phyloP scores from a whole-genome alignment of 2,329 filamentous ascomycete species.

The Monosporascus sp. region DNA sequence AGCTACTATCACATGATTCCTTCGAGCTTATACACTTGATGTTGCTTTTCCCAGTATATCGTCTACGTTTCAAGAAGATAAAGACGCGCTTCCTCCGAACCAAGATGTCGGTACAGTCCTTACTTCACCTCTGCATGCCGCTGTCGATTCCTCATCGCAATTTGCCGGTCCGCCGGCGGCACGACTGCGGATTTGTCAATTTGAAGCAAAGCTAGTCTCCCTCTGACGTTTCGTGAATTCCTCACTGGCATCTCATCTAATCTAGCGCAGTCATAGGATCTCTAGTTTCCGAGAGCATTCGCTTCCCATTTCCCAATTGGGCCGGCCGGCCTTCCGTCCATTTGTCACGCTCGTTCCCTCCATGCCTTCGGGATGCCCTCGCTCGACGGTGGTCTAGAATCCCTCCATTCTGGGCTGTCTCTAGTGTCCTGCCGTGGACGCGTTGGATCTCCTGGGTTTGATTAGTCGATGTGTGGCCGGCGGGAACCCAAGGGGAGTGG shows the following conservation, averaged over 20 bases:
- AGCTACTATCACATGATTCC: neutral
- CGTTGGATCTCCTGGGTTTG: constrained; percentile 6
- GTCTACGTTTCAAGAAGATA: neutral
- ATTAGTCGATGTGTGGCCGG: constrained; percentile 1
- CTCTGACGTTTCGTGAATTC: constrained; percentile 15
- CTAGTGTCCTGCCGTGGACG: constrained; percentile 11
- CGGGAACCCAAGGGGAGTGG: constrained; percentile 3
- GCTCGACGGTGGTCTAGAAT: constrained; percentile 3
- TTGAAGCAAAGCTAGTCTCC: neutral
- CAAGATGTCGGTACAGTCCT: neutral
- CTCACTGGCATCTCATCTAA: constrained; percentile 18
- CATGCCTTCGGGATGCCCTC: constrained; percentile 4
- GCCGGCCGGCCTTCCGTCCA: constrained; percentile 16
- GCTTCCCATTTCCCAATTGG: constrained; percentile 35
- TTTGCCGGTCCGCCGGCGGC: neutral
- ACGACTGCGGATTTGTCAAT: constrained; percentile 2
- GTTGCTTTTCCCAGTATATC: neutral
- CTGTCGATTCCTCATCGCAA: neutral
- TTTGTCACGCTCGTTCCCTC: constrained; percentile 12
- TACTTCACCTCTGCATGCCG: neutral
- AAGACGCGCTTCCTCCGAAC: neutral
- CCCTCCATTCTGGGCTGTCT: constrained; percentile 6
- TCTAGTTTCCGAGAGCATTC: constrained; percentile 29
- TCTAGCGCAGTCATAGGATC: constrained; percentile 12
- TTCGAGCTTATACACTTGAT: neutral